These are phyloP conservation scores for Xylariaceae sp. DNA, from an alignment of 2,329 filamentous ascomycete genomes.

Conservation along the genomic window DNA sequence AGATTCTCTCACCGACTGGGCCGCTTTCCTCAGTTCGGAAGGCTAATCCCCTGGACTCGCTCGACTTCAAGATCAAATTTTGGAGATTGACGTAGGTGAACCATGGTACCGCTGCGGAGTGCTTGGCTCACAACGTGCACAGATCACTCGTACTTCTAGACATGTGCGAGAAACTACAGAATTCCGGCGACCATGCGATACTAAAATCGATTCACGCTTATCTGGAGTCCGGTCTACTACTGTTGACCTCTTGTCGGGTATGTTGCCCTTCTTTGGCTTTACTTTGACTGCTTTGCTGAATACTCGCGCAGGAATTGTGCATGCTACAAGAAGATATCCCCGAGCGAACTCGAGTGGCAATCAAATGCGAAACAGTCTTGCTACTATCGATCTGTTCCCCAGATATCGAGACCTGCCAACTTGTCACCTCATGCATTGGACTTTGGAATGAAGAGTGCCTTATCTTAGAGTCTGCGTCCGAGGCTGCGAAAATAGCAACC, in stretches of 20 bases:
- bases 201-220: slow-evolving; percentile 50
- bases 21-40: slow-evolving; percentile 32
- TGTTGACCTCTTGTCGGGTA: slow-evolving; percentile 49
- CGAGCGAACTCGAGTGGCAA: slow-evolving; percentile 48
- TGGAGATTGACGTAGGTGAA: slow-evolving; percentile 48
- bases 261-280: slow-evolving; percentile 10
- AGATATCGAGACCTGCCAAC: slow-evolving; percentile 60
- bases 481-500: slow-evolving; percentile 33
- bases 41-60: slow-evolving; percentile 32
- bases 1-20: slow-evolving; percentile 38
- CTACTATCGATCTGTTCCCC: slow-evolving; percentile 61
- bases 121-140: slow-evolving; percentile 10
- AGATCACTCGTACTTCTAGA: slow-evolving; percentile 42
- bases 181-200: slow-evolving; percentile 38
- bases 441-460: slow-evolving; percentile 61
- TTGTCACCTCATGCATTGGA: slow-evolving; percentile 58
- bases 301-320: slow-evolving; percentile 43
- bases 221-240: slow-evolving; percentile 48
- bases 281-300: slow-evolving; percentile 7
- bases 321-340: slow-evolving; percentile 50
- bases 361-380: slow-evolving; percentile 58
- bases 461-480: slow-evolving; percentile 42
- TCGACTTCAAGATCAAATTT: slow-evolving; percentile 39
- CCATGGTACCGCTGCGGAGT: slow-evolving; percentile 9
- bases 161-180: slow-evolving; percentile 45